These are phyloP conservation scores for Lachnellula hyalina DNA, from an alignment of 2,329 filamentous ascomycete genomes.

Conservation along the genomic window DNA sequence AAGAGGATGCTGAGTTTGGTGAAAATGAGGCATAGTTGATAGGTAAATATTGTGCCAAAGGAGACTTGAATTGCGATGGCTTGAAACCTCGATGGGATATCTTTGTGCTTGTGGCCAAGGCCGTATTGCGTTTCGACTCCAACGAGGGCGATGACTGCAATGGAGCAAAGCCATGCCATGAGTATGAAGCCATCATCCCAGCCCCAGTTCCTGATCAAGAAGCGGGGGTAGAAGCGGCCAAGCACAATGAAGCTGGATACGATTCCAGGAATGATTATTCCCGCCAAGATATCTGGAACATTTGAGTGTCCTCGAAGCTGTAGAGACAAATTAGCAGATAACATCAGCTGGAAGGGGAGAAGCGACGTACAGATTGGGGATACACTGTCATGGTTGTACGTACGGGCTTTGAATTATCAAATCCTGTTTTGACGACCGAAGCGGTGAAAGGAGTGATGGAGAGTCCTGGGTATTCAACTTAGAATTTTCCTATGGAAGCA, in stretches of 20 bases:
- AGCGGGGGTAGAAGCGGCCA: neutral
- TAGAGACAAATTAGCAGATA: neutral
- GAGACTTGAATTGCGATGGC: neutral
- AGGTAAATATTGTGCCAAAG: neutral
- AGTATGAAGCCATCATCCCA: neutral
- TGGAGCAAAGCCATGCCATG: neutral
- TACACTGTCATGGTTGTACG: neutral
- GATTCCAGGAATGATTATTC: neutral
- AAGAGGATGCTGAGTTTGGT: slow-evolving; percentile 2
- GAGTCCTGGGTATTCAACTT: too few species aligned
- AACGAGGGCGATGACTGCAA: neutral
- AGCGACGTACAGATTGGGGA: neutral
- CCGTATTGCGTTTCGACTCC: neutral
- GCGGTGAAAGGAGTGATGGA: neutral
- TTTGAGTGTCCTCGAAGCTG: neutral
- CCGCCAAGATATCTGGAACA: neutral
- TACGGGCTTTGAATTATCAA: neutral
- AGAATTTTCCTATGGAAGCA: too few species aligned
- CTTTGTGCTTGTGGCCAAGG: neutral
- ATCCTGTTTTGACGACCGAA: neutral
- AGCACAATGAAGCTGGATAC: neutral
- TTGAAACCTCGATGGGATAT: neutral
- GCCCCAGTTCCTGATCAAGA: neutral
- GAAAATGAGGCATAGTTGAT: neutral
- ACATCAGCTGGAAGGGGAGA: neutral